These are phyloP conservation scores for Triticum urartu DNA, from an alignment of 176 grass and related monocot genomes.

Conservation along the genomic window DNA sequence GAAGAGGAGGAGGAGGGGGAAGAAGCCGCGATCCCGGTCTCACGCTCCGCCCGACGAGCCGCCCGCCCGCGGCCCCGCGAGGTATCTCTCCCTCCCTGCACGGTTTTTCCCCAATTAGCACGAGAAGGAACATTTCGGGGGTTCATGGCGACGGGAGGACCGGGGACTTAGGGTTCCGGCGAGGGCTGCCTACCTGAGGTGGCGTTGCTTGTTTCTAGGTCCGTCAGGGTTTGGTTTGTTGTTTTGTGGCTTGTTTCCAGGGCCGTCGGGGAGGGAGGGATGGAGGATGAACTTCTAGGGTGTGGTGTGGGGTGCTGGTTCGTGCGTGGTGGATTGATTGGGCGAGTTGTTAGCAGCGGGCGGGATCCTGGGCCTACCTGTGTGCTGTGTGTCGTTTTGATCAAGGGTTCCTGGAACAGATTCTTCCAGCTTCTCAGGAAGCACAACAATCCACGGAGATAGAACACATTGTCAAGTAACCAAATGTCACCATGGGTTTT, in stretches of 20 bases:
- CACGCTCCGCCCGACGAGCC: background rate
- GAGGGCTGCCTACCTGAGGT: background rate
- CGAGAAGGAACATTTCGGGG: background rate
- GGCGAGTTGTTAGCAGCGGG: background rate
- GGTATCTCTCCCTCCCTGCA: background rate
- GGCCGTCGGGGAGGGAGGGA: background rate
- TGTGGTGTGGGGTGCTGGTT: background rate
- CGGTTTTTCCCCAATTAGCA: background rate
- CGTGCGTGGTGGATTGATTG: background rate
- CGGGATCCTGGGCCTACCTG: background rate
- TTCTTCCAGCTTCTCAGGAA: background rate
- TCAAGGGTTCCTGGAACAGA: background rate
- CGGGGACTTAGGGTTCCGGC: constrained; percentile 22
- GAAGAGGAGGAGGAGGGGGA: background rate
- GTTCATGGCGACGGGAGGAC: background rate
- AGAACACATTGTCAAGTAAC: background rate
- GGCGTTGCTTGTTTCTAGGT: background rate
- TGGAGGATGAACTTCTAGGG: background rate
- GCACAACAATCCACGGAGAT: background rate
- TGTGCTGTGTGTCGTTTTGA: background rate
- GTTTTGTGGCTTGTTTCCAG: background rate
- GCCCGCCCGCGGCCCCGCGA: background rate
- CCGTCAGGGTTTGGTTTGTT: background rate
- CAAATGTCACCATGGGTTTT: background rate
- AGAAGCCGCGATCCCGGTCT: background rate